Evolutionary conservation across 495 filamentous ascomycete genomes (phyloP), one percentile per base, ranked within the genome.

Genomic region (Apodospora peruviana): DNA sequence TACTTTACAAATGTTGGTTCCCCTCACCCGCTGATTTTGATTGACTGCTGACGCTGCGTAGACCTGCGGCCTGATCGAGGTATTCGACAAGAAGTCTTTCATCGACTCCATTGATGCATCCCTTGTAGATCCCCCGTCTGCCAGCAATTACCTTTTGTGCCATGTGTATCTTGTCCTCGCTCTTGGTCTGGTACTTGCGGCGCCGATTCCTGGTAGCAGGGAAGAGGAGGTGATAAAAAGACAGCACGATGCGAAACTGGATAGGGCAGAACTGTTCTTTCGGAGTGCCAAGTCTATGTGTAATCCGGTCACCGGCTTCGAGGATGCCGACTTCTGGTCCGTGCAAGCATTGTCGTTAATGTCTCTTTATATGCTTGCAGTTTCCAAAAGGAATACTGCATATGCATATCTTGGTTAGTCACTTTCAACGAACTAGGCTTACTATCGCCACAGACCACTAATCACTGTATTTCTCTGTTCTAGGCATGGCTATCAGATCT

Each of bases 311-410:
- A 64, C 67, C n/a, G 78, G 78, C 11, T 75, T 82, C 40, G 81
- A 85, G 59, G 79, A 85, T 62, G 76, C 72, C 38, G 75, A 77
- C 40, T 78, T 83, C 50, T 82, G 79, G 79, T 80, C 78, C 19
- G 68, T 85, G 42, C 81, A 83, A 48, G 79, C 79, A 16, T 62
- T 84, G 46, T 67, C 76, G 0, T 58, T 85, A 43, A 83, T 83
- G 77, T 67, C 80, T 1, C 49, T 84, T 2, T 85, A 82, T 50
- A 80, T 75, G 74, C 60, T 84, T 16, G 60, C 72, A 1, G 65
- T 77, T 17, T 78, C 78, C 19, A 79, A 74, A 55, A 64, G 79
- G 25, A 82, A 85, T 54, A 71, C 76, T 5, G 77, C 81, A 3
- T 83, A 79, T 59, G 71, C 78, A 16, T 81, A 82, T 51, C 62